Evolutionary conservation across 495 filamentous ascomycete genomes (phyloP).

Genomic region (Amorphotheca resinae): DNA sequence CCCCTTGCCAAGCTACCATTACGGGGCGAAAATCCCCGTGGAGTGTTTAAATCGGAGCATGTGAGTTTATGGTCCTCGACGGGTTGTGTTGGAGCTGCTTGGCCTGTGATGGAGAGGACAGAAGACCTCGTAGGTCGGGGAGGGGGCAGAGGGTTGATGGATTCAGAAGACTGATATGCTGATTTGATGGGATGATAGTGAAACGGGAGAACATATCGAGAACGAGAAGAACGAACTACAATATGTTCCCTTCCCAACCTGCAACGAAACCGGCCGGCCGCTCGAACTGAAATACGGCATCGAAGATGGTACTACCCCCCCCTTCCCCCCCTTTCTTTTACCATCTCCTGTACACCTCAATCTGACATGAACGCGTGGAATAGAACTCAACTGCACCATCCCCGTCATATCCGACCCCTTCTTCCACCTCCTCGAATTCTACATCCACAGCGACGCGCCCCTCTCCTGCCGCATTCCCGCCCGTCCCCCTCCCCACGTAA

Average conservation of each 20-base stretch:
- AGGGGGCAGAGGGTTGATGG: too few relatives aligned
- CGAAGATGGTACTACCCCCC: conserved; percentile 29
- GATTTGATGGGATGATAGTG: conserved; percentile 26
- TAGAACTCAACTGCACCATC: conserved; percentile 87
- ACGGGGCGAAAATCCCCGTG: conserved; percentile 42
- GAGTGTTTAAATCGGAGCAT: conserved; percentile 55
- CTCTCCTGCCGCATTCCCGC: conserved; percentile 85
- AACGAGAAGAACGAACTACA: conserved; percentile 70
- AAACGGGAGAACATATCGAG: conserved; percentile 65
- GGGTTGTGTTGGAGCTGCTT: background rate
- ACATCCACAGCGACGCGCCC: conserved; percentile 92
- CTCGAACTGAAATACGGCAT: conserved; percentile 79
- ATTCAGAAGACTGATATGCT: background rate
- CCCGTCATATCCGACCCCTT: conserved; percentile 70
- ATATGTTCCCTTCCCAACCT: conserved; percentile 86
- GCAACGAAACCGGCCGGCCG: conserved; percentile 77
- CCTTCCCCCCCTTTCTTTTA: background rate
- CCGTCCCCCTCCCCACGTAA: conserved; percentile 39
- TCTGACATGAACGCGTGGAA: background rate
- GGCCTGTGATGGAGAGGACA: background rate
- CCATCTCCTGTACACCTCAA: background rate
- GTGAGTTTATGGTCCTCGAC: conserved; percentile 29
- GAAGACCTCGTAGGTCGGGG: background rate
- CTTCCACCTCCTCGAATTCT: conserved; percentile 97
- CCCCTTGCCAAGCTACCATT: conserved; percentile 24